Evolutionary conservation across 768 basidiomycete species (phyloP).

Genomic region (Mycena leptocephala): DNA sequence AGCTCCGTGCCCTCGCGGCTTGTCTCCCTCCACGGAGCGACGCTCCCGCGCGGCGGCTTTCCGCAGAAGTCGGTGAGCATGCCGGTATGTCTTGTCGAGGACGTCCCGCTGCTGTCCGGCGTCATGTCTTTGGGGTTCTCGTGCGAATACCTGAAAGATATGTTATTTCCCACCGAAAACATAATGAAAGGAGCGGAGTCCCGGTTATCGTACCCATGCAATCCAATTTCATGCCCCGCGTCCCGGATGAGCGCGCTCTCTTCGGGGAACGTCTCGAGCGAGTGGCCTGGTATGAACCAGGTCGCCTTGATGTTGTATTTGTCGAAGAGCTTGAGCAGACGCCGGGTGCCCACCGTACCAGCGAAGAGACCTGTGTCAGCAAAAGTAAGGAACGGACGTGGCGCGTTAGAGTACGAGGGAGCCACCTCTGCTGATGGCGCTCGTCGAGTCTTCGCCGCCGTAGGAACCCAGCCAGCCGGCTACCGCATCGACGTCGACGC

Average conservation of each 20-base stretch:
- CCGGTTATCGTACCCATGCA: conserved; percentile 16
- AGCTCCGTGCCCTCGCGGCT: conserved; percentile 77
- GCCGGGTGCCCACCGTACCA: conserved; percentile 80
- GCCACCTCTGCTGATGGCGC: conserved; percentile 73
- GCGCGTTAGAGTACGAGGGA: not conserved
- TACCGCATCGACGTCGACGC: conserved; percentile 85
- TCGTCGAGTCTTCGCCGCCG: conserved; percentile 81
- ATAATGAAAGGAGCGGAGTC: no score
- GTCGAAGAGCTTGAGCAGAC: conserved; percentile 79
- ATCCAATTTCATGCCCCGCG: conserved; percentile 80
- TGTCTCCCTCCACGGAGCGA: conserved; percentile 89
- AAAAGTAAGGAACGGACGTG: not conserved
- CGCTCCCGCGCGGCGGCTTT: conserved; percentile 71
- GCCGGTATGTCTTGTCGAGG: conserved; percentile 74
- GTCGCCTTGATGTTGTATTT: conserved; percentile 80
- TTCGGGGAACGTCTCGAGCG: conserved; percentile 82
- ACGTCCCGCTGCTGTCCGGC: conserved; percentile 81
- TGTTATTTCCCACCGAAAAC: no score
- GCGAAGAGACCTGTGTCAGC: conserved; percentile 74
- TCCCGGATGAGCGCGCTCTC: conserved; percentile 81
- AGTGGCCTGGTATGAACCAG: conserved; percentile 87
- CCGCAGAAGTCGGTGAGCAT: conserved; percentile 79
- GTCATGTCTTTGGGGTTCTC: conserved; percentile 76
- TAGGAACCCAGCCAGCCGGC: conserved; percentile 84
- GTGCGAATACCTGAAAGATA: not conserved